These are phyloP conservation scores for Clavispora fructus DNA, from an alignment of 805 yeast genomes.

Conservation along the genomic window DNA sequence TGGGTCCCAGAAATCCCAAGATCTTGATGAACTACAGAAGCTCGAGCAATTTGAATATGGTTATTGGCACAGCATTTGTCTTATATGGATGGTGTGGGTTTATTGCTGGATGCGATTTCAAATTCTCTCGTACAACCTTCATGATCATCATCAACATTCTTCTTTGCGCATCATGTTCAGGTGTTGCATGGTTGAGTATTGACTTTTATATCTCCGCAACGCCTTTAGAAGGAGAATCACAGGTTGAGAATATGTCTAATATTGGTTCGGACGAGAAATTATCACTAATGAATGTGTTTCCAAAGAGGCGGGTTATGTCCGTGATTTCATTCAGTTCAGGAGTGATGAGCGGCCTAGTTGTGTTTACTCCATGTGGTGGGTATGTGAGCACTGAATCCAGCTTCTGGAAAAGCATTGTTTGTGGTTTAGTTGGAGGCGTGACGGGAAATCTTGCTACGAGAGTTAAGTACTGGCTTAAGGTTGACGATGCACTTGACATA, in stretches of 20 bases:
- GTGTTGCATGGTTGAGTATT: conserved; percentile 31
- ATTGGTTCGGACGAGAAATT: not conserved
- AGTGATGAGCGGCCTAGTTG: conserved; percentile 37
- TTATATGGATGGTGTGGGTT: conserved; percentile 40
- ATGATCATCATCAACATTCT: conserved; percentile 29
- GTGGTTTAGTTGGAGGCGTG: conserved; percentile 35
- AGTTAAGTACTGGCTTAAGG: conserved; percentile 30
- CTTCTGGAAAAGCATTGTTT: conserved; percentile 37
- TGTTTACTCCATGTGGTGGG: conserved; percentile 41
- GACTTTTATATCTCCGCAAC: conserved; percentile 36
- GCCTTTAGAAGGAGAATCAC: conserved; percentile 26
- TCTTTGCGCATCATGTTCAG: conserved; percentile 31
- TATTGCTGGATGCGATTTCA: conserved; percentile 39
- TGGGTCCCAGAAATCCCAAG: conserved; percentile 40
- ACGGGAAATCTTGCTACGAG: conserved; percentile 35
- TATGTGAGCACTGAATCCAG: conserved; percentile 29
- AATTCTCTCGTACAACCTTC: conserved; percentile 28
- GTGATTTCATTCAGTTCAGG: conserved; percentile 38
- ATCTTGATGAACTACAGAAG: conserved; percentile 31
- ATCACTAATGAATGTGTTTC: not conserved
- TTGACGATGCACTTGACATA: conserved; percentile 41
- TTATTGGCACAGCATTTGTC: conserved; percentile 23
- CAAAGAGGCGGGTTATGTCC: conserved; percentile 15
- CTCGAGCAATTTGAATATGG: conserved; percentile 28
- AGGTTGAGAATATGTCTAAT: not conserved